Percentiles rank a stretch among this genome's conserved stretches.
phyloP scores from a whole-genome alignment of 129 eudicot species.

The Daucus carota region DH1_v3.0 NC_030383.2:64338501-64339000 shows the following conservation, averaged over 20 bases:
- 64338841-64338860: not conserved
- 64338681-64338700: not conserved
- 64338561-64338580: conserved; percentile 64
- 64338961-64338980: no score
- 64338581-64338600: conserved; percentile 61
- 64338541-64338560: conserved; percentile 60
- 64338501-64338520: not conserved
- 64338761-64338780: not conserved
- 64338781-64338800: no score
- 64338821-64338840: not conserved
- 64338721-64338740: not conserved
- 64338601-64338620: conserved; percentile 79
- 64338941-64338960: no score
- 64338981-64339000: no score
- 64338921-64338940: no score
- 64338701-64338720: not conserved
- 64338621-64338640: conserved; percentile 69
- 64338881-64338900: no score
- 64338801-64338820: not conserved
- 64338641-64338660: conserved; percentile 48
- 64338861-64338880: no score
- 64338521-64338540: not conserved
- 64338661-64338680: not conserved
- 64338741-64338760: not conserved
- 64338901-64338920: no score